Conservation (phyloP, 2,329 filamentous ascomycete genomes). For the Elsinoe batatas region DNA sequence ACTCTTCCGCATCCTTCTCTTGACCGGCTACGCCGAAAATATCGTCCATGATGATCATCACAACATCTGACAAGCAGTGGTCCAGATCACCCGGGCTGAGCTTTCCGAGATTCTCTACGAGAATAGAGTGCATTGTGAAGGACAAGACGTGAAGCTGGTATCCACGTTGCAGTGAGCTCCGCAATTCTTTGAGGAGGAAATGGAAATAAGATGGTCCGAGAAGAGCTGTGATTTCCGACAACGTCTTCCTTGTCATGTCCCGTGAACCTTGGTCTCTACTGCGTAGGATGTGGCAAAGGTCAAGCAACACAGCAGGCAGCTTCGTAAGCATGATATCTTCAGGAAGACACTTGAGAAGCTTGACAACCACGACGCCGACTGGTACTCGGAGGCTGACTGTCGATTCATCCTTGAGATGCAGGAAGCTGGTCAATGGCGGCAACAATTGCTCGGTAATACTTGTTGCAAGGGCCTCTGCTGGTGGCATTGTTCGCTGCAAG, state of each 20-base stretch:
- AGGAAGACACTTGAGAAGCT: constrained; percentile 73
- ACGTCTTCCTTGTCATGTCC: constrained; percentile 80
- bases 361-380: constrained; percentile 78
- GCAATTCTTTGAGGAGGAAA: constrained; percentile 86
- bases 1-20: constrained; percentile 95
- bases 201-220: constrained; percentile 76
- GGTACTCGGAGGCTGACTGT: constrained; percentile 89
- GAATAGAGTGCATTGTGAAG: constrained; percentile 85
- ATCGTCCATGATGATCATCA: constrained; percentile 89
- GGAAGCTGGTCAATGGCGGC: constrained; percentile 68
- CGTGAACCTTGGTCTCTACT: constrained; percentile 81
- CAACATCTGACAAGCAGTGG: constrained; percentile 70
- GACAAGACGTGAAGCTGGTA: constrained; percentile 94
- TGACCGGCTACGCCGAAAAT: constrained; percentile 87
- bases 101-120: constrained; percentile 63
- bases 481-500: constrained; percentile 36
- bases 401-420: constrained; percentile 90
- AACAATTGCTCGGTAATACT: constrained; percentile 66
- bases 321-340: constrained; percentile 60
- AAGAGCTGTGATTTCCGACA: constrained; percentile 71
- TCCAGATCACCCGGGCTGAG: constrained; percentile 78
- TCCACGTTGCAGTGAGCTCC: constrained; percentile 70
- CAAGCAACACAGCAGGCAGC: constrained; percentile 74
- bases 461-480: constrained; percentile 37
- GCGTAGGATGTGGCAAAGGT: constrained; percentile 84